phyloP scores from a whole-genome alignment of 345 rosid genomes.

The Brassica napus region DNA sequence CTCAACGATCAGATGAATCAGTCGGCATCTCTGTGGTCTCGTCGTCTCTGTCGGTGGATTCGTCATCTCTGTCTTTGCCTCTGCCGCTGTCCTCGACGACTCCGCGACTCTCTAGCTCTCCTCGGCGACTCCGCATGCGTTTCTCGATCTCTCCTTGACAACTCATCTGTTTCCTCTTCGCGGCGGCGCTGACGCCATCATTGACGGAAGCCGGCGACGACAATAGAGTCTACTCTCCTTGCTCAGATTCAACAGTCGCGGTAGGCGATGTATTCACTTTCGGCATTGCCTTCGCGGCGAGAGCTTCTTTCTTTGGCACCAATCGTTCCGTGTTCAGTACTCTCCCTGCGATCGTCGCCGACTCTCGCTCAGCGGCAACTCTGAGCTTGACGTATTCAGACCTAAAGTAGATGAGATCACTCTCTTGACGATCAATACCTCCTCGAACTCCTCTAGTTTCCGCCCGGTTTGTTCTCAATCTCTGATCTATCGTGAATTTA shows the following conservation, averaged over 20 bases:
- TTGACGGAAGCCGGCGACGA: constrained; percentile 46
- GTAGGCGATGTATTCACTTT: constrained; percentile 80
- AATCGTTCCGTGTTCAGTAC: constrained; percentile 49
- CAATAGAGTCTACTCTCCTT: constrained; percentile 59
- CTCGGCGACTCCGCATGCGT: constrained; percentile 32
- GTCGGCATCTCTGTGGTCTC: too few relatives aligned
- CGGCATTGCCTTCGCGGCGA: constrained; percentile 70
- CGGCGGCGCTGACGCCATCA: constrained; percentile 43
- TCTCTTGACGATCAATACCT: constrained; percentile 76
- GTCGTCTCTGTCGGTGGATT: too few relatives aligned
- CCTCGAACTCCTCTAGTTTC: constrained; percentile 49
- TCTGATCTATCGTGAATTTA: constrained; percentile 13
- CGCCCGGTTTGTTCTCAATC: constrained; percentile 49
- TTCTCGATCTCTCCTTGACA: constrained; percentile 2
- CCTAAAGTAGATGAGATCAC: constrained; percentile 40
- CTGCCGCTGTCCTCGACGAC: too few relatives aligned
- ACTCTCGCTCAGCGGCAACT: constrained; percentile 51
- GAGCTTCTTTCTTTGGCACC: constrained; percentile 46
- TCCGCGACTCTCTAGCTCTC: too few relatives aligned
- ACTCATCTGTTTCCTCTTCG: constrained; percentile 37
- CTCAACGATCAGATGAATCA: too few relatives aligned
- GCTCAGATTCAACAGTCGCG: constrained; percentile 71
- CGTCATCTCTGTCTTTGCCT: too few relatives aligned
- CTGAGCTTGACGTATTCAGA: too few relatives aligned
- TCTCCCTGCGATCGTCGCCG: constrained; percentile 83